A percentile compares a stretch with the other conserved stretches of the same genome.
These are phyloP conservation scores for Pisolithus microcarpus DNA, from an alignment of 768 basidiomycete species.

Conservation along the genomic window DNA sequence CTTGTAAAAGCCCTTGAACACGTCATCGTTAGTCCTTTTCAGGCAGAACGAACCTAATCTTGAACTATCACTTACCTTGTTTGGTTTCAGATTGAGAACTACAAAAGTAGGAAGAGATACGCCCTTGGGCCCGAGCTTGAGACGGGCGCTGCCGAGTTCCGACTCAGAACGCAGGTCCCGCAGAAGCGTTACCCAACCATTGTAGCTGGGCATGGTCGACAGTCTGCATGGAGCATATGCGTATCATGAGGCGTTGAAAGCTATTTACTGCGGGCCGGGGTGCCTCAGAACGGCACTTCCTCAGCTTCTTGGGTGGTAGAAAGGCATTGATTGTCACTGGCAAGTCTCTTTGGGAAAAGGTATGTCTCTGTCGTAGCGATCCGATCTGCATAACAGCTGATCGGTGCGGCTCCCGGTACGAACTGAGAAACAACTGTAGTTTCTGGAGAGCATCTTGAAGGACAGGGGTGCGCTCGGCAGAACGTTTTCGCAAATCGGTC, in stretches of 20 bases:
- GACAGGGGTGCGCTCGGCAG: slow-evolving; percentile 52
- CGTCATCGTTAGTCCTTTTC: no score
- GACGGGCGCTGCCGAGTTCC: no score
- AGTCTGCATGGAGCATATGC: slow-evolving; percentile 49
- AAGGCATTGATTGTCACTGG: slow-evolving; percentile 72
- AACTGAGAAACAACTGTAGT: slow-evolving; percentile 21
- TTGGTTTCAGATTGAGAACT: no score
- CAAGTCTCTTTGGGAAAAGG: slow-evolving; percentile 60
- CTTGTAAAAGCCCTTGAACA: no score
- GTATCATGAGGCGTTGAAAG: slow-evolving; percentile 62
- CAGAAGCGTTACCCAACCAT: neutral
- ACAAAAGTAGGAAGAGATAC: no score
- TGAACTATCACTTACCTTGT: no score
- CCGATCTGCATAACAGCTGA: neutral
- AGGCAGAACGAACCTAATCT: no score
- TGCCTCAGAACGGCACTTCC: slow-evolving; percentile 56
- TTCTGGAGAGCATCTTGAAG: slow-evolving; percentile 39
- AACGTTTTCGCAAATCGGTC: slow-evolving; percentile 67
- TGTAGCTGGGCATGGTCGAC: slow-evolving; percentile 5
- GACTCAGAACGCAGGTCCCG: no score
- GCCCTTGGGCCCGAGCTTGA: no score
- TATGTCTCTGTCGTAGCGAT: slow-evolving; percentile 11
- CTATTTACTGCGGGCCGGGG: slow-evolving; percentile 68
- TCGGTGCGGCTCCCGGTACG: neutral
- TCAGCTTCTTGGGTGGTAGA: slow-evolving; percentile 53